Base-by-base conservation (phyloP, 441 rosid genomes). In the Croton laevigatus region DNA sequence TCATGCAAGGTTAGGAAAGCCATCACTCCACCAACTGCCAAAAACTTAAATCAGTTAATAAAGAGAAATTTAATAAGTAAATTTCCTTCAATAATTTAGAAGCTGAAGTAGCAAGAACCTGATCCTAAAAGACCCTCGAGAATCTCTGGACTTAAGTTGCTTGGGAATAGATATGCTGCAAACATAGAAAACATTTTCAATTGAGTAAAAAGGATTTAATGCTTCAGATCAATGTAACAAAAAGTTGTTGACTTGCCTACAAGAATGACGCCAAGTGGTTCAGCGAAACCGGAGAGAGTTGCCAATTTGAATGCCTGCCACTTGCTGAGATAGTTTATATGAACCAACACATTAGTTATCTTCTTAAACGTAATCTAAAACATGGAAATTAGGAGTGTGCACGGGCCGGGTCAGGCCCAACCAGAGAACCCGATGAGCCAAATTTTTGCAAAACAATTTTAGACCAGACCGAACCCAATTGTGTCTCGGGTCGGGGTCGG, bases 241-340 rank as follows among this genome's bases (percentile, higher is more conserved):
- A 52, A 34, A 71, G 45, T 17, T 22, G 54, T 16, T 49, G 36
- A 66, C 97, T 68, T 87, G 91, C 99, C 98, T 40, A 96, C 97
- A 58, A 91, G 83, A 46, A 96, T 74, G 44, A 96, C 98, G 32
- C 99, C 98, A 22, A 96, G 94, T 42, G 99, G 99, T 86, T 96
- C 98, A 6, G 96, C 98, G 52, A 93, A 83, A 77, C 98, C 97
- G 80, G 99, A 91, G 62, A 93, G 95, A 22, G 97, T 84, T 46
- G 98, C 96, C 80, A 93, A 82, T 81, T 96, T 96, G 88, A 96
- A 96, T 62, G 97, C 99, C 80, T 91, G 91, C 99, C 99, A 96
- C 87, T 96, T 96, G 89, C 99, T 93, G 90, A 80, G 67, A 83
- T 72, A 78, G 67, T 14, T 60, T 34, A 66, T 27, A 52, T 27